These are phyloP conservation scores for Trichoderma simmonsii DNA, from an alignment of 2,329 filamentous ascomycete genomes.

Conservation along the genomic window DNA sequence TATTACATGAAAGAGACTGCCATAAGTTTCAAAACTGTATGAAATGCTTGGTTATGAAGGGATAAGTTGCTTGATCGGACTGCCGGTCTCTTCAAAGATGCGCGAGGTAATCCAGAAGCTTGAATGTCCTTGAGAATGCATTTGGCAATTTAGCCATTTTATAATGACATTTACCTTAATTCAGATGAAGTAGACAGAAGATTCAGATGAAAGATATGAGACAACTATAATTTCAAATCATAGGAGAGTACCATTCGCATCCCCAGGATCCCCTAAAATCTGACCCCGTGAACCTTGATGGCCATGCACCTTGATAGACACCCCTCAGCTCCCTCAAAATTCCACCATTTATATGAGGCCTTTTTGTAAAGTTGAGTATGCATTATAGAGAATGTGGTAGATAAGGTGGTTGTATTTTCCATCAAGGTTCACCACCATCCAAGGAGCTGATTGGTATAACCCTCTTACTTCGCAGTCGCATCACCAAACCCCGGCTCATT, in stretches of 20 bases:
- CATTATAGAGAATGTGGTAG: background rate
- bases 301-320: slow-evolving; percentile 13
- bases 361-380: background rate
- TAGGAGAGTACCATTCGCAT: background rate
- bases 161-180: background rate
- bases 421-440: slow-evolving; percentile 10
- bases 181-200: background rate
- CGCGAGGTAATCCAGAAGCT: background rate
- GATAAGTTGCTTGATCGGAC: background rate
- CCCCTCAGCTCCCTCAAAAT: background rate
- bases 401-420: background rate
- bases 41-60: background rate
- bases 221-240: background rate
- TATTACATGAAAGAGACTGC: background rate
- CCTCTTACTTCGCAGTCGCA: background rate
- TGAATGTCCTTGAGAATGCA: background rate
- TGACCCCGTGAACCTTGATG: slow-evolving; percentile 5
- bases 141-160: background rate
- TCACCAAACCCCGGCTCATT: background rate
- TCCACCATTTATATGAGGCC: background rate
- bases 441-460: background rate
- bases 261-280: background rate
- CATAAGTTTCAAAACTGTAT: background rate
- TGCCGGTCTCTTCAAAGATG: background rate
- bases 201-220: background rate